These are phyloP conservation scores for Candida succiphila DNA, from an alignment of 805 yeast genomes.

Conservation along the genomic window DNA sequence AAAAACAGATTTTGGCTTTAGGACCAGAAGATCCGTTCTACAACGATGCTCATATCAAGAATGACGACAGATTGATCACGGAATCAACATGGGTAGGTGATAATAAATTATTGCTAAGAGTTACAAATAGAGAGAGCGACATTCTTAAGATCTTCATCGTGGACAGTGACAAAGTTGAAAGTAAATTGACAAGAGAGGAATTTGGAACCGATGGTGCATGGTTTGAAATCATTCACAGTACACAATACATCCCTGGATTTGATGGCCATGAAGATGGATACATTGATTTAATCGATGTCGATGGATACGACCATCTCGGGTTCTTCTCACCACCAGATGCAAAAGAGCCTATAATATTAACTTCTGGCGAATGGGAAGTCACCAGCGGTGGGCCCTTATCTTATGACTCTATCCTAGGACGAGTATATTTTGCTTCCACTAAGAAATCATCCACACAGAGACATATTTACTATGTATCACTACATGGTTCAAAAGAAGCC, in stretches of 20 bases:
- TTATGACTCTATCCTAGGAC: slow-evolving; percentile 41
- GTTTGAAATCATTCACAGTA: slow-evolving; percentile 69
- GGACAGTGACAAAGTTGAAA: slow-evolving; percentile 29
- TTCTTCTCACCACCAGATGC: slow-evolving; percentile 68
- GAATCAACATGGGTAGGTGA: slow-evolving; percentile 67
- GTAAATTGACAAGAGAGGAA: slow-evolving; percentile 37
- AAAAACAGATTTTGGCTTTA: slow-evolving; percentile 13
- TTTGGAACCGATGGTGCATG: slow-evolving; percentile 34
- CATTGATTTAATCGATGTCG: slow-evolving; percentile 62
- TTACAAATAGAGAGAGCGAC: slow-evolving; percentile 61
- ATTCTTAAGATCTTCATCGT: slow-evolving; percentile 46
- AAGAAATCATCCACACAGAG: slow-evolving; percentile 73
- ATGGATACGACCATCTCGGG: slow-evolving; percentile 68
- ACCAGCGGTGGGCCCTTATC: slow-evolving; percentile 59
- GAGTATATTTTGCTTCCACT: slow-evolving; percentile 64
- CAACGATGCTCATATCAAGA: slow-evolving; percentile 29
- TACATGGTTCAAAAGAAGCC: slow-evolving; percentile 34
- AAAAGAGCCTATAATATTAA: slow-evolving; percentile 45
- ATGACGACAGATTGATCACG: slow-evolving; percentile 41
- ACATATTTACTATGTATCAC: slow-evolving; percentile 64
- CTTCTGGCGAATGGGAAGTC: slow-evolving; percentile 88
- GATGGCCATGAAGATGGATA: slow-evolving; percentile 56
- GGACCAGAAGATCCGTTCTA: slow-evolving; percentile 26
- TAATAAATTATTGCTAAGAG: slow-evolving; percentile 38
- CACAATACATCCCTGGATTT: slow-evolving; percentile 47